Percentiles rank a stretch among this genome's conserved stretches.
phyloP scores from a whole-genome alignment of 2,329 filamentous ascomycete species.

The Aureobasidium sp. region DNA sequence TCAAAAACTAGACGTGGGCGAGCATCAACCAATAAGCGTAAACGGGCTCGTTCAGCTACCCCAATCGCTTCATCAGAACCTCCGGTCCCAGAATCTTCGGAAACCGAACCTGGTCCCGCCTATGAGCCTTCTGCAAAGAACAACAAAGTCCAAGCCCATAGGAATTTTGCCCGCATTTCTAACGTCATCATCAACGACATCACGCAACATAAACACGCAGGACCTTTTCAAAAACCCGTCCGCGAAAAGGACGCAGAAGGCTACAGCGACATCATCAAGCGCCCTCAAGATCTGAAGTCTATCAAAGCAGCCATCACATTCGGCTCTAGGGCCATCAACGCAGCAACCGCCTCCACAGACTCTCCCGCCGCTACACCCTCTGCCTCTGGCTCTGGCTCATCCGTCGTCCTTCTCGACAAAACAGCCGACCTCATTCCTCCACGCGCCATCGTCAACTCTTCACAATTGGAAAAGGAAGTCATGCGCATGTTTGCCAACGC shows the following conservation, averaged over 20 bases:
- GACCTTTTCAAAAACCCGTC: slow-evolving; percentile 44
- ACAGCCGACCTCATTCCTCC: slow-evolving; percentile 75
- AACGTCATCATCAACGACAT: slow-evolving; percentile 47
- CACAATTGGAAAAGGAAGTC: slow-evolving; percentile 85
- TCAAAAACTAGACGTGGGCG: slow-evolving; percentile 16
- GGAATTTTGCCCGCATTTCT: slow-evolving; percentile 44
- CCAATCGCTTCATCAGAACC: slow-evolving; percentile 9
- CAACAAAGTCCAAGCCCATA: slow-evolving; percentile 37
- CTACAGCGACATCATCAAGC: slow-evolving; percentile 46
- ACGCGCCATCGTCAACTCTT: slow-evolving; percentile 84
- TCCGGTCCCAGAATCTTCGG: background rate
- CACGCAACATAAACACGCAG: slow-evolving; percentile 45
- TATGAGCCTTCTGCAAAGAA: slow-evolving; percentile 20
- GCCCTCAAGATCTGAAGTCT: slow-evolving; percentile 46
- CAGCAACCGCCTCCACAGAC: slow-evolving; percentile 37
- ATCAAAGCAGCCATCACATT: slow-evolving; percentile 44
- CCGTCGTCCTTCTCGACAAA: slow-evolving; percentile 58
- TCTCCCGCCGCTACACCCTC: slow-evolving; percentile 54
- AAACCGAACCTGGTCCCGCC: background rate
- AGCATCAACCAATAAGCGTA: slow-evolving; percentile 33
- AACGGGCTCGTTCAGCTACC: slow-evolving; percentile 30
- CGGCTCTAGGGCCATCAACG: slow-evolving; percentile 53
- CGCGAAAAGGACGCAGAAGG: slow-evolving; percentile 45
- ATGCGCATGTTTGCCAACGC: slow-evolving; percentile 97
- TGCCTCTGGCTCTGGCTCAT: slow-evolving; percentile 26